A percentile compares a stretch with the other conserved stretches of the same genome.
phyloP scores from a whole-genome alignment of 352 stramenopile species.

The Aphanomyces stellatus region DNA sequence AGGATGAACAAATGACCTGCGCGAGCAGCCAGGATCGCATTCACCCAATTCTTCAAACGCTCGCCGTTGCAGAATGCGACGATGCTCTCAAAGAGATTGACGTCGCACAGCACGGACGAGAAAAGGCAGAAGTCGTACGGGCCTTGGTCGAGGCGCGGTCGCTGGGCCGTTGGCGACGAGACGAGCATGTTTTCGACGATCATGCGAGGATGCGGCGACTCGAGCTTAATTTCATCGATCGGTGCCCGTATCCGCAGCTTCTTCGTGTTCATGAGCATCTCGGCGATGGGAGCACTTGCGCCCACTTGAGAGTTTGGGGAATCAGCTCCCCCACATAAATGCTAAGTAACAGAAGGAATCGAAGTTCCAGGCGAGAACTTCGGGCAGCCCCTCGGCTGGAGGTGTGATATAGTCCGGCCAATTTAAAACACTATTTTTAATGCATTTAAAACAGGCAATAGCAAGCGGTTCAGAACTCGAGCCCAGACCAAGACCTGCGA shows the following conservation, averaged over 20 bases:
- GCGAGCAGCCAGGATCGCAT: constrained; percentile 13
- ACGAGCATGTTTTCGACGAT: constrained; percentile 17
- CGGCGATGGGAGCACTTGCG: background rate
- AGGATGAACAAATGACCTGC: constrained; percentile 15
- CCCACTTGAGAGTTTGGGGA: background rate
- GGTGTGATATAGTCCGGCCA: background rate
- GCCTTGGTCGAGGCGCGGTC: background rate
- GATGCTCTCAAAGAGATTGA: constrained; percentile 14
- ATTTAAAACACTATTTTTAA: background rate
- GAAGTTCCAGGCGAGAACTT: background rate
- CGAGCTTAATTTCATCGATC: background rate
- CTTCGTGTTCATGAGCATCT: constrained; percentile 8
- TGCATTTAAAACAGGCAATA: too few relatives aligned
- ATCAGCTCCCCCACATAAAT: background rate
- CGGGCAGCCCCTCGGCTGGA: too few relatives aligned
- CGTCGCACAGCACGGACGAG: constrained; percentile 18
- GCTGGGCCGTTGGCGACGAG: background rate
- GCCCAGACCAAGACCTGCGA: too few relatives aligned
- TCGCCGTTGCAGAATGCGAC: constrained; percentile 1
- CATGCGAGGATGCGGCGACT: constrained; percentile 3
- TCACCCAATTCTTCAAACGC: constrained; percentile 13
- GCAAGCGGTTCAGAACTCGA: too few relatives aligned
- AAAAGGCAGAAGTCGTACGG: background rate
- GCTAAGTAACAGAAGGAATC: background rate
- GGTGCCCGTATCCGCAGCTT: constrained; percentile 1